Percentiles rank a stretch among this genome's conserved stretches.
Conservation (phyloP, 2,329 filamentous ascomycete species). For the Tympanopsis confertula region DNA sequence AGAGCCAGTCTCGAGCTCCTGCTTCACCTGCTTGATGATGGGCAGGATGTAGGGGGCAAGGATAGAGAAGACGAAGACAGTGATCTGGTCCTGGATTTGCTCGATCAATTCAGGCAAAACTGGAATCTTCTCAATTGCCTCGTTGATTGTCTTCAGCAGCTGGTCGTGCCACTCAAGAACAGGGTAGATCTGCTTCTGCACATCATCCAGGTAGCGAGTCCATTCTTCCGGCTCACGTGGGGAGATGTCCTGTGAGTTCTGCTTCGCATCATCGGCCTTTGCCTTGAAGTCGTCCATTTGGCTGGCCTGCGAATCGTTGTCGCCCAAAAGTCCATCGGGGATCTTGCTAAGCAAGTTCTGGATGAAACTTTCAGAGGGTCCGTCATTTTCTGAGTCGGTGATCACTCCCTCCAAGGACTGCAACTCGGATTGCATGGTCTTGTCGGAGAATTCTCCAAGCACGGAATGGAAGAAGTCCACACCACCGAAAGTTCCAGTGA, state of each 20-base stretch:
- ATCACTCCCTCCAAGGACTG: not conserved
- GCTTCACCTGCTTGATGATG: slow-evolving; percentile 14
- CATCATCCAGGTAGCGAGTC: not conserved
- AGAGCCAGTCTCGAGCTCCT: slow-evolving; percentile 15
- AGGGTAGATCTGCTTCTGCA: slow-evolving; percentile 6
- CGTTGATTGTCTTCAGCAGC: slow-evolving; percentile 12
- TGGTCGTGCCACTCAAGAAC: slow-evolving; percentile 17
- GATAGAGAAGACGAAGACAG: slow-evolving; percentile 15
- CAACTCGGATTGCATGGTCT: slow-evolving; percentile 8
- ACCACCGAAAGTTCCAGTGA: slow-evolving; percentile 40
- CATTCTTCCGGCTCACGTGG: not conserved
- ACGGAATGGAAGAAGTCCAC: slow-evolving; percentile 18
- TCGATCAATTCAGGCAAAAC: slow-evolving; percentile 9
- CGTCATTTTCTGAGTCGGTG: not conserved
- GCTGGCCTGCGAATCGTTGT: not conserved
- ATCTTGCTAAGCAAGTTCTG: not conserved
- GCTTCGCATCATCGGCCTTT: not conserved
- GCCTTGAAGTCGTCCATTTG: slow-evolving; percentile 1
- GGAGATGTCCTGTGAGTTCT: not conserved
- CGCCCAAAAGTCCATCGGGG: not conserved
- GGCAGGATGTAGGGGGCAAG: slow-evolving; percentile 16
- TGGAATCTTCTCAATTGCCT: slow-evolving; percentile 9
- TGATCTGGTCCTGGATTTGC: slow-evolving; percentile 15
- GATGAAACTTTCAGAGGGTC: not conserved
- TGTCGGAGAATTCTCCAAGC: slow-evolving; percentile 16